A percentile compares a stretch with the other conserved stretches of the same genome.
phyloP scores from a whole-genome alignment of 2,329 filamentous ascomycete genomes.

The Phialocephala subalpina region DNA sequence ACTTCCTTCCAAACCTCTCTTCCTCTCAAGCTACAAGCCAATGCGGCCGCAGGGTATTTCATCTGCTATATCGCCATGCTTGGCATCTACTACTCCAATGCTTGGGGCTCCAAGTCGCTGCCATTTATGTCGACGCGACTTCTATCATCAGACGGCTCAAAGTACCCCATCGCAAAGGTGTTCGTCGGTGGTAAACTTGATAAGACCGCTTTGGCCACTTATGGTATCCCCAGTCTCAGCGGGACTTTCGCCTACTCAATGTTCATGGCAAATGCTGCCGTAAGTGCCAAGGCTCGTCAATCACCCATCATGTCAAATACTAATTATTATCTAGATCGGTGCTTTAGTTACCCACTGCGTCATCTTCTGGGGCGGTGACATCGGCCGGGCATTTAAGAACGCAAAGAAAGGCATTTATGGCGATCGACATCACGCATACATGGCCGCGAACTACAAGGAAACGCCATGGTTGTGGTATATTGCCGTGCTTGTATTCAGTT shows the following conservation, averaged over 20 bases:
- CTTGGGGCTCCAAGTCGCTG: slow-evolving; percentile 49
- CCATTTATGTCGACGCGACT: slow-evolving; percentile 54
- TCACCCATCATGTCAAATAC: background rate
- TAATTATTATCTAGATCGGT: slow-evolving; percentile 54
- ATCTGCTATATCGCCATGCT: slow-evolving; percentile 59
- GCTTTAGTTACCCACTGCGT: slow-evolving; percentile 60
- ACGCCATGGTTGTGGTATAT: slow-evolving; percentile 54
- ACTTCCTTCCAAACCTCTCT: slow-evolving; percentile 61
- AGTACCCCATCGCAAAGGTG: slow-evolving; percentile 53
- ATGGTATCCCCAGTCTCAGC: slow-evolving; percentile 56
- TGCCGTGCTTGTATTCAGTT: slow-evolving; percentile 45
- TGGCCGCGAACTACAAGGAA: slow-evolving; percentile 53
- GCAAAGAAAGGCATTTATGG: slow-evolving; percentile 52
- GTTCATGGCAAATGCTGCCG: slow-evolving; percentile 65
- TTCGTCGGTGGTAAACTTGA: slow-evolving; percentile 51
- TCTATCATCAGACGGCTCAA: slow-evolving; percentile 47
- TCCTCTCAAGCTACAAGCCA: slow-evolving; percentile 58
- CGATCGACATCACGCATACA: slow-evolving; percentile 59
- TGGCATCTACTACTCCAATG: slow-evolving; percentile 52
- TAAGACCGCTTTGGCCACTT: slow-evolving; percentile 48
- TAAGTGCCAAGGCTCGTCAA: slow-evolving; percentile 43
- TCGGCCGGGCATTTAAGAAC: slow-evolving; percentile 56
- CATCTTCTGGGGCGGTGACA: slow-evolving; percentile 63
- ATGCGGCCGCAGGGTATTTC: slow-evolving; percentile 54
- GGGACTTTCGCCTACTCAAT: slow-evolving; percentile 60